A percentile compares a stretch with the other conserved stretches of the same genome.
phyloP scores from a whole-genome alignment of 1,139 yeast genomes.

The Saccharomyces hybrid region DNA sequence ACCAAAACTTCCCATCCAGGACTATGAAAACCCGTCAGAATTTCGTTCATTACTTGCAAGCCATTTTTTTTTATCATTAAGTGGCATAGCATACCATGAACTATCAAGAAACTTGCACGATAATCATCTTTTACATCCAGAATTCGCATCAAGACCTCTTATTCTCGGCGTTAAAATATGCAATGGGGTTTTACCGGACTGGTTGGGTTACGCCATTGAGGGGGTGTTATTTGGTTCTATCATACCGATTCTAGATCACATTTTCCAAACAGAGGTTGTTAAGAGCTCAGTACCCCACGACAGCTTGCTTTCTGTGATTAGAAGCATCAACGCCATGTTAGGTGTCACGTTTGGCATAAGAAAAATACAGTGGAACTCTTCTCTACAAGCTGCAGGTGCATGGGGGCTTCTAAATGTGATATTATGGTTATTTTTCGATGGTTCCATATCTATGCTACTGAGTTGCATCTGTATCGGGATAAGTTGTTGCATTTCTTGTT shows the following conservation, averaged over 20 bases:
- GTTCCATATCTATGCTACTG: constrained; percentile 59
- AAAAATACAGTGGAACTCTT: constrained; percentile 70
- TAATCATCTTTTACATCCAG: constrained; percentile 38
- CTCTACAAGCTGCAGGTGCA: constrained; percentile 64
- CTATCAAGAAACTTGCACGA: constrained; percentile 45
- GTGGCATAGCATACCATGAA: constrained; percentile 46
- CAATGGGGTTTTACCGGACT: constrained; percentile 27
- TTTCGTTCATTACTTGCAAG: constrained; percentile 10
- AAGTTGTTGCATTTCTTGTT: constrained; percentile 34
- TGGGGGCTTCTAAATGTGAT: constrained; percentile 75
- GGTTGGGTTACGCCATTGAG: constrained; percentile 40
- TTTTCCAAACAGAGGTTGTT: constrained; percentile 12
- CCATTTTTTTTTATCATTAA: constrained; percentile 36
- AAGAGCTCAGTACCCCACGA: constrained; percentile 18
- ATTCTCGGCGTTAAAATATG: constrained; percentile 26
- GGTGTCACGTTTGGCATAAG: constrained; percentile 82
- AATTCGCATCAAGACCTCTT: constrained; percentile 33
- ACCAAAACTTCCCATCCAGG: constrained; percentile 5
- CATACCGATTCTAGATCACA: constrained; percentile 53
- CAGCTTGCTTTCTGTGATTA: constrained; percentile 39
- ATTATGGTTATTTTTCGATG: constrained; percentile 74
- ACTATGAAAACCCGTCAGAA: constrained; percentile 8
- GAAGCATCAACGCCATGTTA: constrained; percentile 66
- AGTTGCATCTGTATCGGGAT: constrained; percentile 41
- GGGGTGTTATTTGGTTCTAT: constrained; percentile 59